Percentiles rank a stretch among this genome's conserved stretches.
These are phyloP conservation scores for Knufia petricola DNA, from an alignment of 2,329 filamentous ascomycete genomes.

Conservation along the genomic window DNA sequence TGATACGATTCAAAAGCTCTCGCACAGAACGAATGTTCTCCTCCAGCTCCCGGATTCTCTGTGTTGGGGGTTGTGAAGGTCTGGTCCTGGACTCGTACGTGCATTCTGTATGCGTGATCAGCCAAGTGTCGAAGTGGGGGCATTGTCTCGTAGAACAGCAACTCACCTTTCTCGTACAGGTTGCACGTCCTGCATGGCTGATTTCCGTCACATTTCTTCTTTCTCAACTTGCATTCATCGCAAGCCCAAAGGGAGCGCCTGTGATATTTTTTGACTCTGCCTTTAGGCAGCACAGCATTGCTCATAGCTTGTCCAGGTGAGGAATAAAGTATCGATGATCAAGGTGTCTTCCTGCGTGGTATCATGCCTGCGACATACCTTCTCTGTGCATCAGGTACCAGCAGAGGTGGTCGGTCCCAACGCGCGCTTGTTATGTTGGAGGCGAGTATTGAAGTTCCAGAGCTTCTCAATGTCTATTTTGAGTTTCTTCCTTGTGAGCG, in stretches of 20 bases:
- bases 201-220: slow-evolving; percentile 19
- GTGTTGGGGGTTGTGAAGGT: slow-evolving; percentile 17
- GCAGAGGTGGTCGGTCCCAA: too few species aligned
- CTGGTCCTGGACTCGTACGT: slow-evolving; percentile 14
- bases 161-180: slow-evolving; percentile 13
- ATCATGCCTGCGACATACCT: not conserved
- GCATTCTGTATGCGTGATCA: slow-evolving; percentile 15
- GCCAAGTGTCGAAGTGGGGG: too few species aligned
- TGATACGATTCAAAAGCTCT: slow-evolving; percentile 12
- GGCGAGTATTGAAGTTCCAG: too few species aligned
- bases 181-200: slow-evolving; percentile 15
- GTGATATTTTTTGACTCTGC: slow-evolving; percentile 14
- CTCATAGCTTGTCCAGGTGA: not conserved
- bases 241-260: slow-evolving; percentile 15
- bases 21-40: slow-evolving; percentile 13
- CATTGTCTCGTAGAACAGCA: too few species aligned
- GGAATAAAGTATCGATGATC: not conserved
- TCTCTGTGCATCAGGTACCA: too few species aligned
- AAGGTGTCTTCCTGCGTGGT: not conserved
- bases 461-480: too few species aligned
- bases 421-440: too few species aligned
- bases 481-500: too few species aligned
- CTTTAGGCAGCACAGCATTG: not conserved
- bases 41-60: slow-evolving; percentile 19
- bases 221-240: slow-evolving; percentile 19